phyloP scores from a whole-genome alignment of 345 rosid genomes.

The Brassica juncea region DNA sequence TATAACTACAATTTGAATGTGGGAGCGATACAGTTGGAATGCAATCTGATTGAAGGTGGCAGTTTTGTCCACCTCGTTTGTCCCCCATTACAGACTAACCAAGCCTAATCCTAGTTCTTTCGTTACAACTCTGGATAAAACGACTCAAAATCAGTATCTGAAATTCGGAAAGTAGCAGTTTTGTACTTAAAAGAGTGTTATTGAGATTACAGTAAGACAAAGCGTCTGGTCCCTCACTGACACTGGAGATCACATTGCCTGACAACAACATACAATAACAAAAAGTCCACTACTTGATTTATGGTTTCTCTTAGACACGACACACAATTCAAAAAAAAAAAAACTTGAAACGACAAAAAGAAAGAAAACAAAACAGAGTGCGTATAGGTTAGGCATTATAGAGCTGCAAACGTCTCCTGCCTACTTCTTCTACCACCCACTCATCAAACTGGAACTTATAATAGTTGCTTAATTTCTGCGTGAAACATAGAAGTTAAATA shows the following conservation, averaged over 20 bases:
- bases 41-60: neutral
- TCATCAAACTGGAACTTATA: neutral
- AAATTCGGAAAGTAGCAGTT: neutral
- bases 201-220: slow-evolving; percentile 16
- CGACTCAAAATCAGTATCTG: neutral
- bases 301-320: slow-evolving; percentile 32
- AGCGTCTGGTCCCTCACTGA: slow-evolving; percentile 38
- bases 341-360: slow-evolving; percentile 22
- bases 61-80: neutral
- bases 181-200: slow-evolving; percentile 11
- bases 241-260: slow-evolving; percentile 34
- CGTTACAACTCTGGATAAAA: neutral
- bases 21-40: neutral
- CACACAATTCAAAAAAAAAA: slow-evolving; percentile 4
- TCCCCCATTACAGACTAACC: neutral
- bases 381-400: slow-evolving; percentile 28
- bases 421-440: slow-evolving; percentile 27
- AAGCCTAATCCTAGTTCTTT: neutral
- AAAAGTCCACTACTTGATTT: slow-evolving; percentile 29
- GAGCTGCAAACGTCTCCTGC: slow-evolving; percentile 21
- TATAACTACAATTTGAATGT: neutral
- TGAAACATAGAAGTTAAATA: neutral
- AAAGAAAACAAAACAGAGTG: slow-evolving; percentile 16
- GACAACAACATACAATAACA: slow-evolving; percentile 33
- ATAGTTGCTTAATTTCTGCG: neutral